These are phyloP conservation scores for Pueraria montana DNA, from an alignment of 306 rosid genomes.

Conservation along the genomic window DNA sequence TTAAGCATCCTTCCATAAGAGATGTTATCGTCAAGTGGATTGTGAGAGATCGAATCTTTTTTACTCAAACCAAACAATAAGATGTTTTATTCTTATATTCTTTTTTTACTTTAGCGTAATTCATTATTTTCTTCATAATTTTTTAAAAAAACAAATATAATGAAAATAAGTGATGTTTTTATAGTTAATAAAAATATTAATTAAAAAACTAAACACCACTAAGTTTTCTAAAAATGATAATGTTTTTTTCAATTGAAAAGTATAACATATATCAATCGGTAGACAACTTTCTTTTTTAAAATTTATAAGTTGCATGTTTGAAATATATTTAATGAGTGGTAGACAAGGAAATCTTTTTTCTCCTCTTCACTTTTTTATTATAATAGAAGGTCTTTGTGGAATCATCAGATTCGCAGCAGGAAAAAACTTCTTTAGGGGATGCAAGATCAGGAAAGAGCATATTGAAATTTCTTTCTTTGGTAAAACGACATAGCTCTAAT, in stretches of 20 bases:
- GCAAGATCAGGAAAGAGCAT: background rate
- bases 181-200: background rate
- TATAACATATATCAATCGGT: background rate
- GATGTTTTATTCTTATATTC: conserved; percentile 17
- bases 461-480: background rate
- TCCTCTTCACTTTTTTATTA: background rate
- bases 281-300: background rate
- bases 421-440: background rate
- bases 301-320: background rate
- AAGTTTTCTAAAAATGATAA: background rate
- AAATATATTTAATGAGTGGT: background rate
- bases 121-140: background rate
- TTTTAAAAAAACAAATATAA: background rate
- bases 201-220: background rate
- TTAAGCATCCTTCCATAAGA: background rate
- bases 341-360: background rate
- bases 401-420: background rate
- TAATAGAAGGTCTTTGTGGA: background rate
- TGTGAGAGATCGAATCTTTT: conserved; percentile 3
- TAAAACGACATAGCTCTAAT: background rate
- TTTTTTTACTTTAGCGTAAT: background rate
- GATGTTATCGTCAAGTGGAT: background rate
- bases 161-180: background rate
- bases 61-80: background rate
- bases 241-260: background rate